Conservation (phyloP, 2,329 filamentous ascomycete genomes). For the Ascochyta viciae-villosae region DNA sequence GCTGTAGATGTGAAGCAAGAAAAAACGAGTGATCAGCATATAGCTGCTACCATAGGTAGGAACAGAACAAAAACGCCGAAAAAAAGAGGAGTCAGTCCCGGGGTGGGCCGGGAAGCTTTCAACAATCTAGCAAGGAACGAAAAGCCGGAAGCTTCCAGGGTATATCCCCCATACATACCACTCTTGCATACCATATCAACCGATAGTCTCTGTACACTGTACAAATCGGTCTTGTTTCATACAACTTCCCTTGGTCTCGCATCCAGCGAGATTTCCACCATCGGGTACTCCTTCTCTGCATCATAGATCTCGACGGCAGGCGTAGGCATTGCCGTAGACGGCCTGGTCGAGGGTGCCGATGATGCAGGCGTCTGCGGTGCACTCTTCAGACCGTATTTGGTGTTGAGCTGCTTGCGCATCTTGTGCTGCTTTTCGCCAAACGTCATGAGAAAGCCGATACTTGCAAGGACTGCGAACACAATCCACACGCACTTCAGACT, state of each 20-base stretch:
- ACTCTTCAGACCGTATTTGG: slow-evolving; percentile 49
- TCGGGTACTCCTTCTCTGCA: background rate
- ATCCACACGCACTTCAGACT: slow-evolving; percentile 50
- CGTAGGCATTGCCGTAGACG: background rate
- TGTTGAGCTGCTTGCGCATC: slow-evolving; percentile 50
- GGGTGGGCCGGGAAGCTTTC: background rate
- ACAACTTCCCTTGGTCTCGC: background rate
- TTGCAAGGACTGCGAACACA: slow-evolving; percentile 43
- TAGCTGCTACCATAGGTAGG: slow-evolving; percentile 18
- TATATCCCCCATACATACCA: slow-evolving; percentile 11
- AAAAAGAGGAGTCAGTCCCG: background rate
- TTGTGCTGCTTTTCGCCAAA: slow-evolving; percentile 48
- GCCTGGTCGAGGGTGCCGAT: background rate
- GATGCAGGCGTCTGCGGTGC: slow-evolving; percentile 17
- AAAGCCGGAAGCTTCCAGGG: background rate
- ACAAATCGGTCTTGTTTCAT: background rate
- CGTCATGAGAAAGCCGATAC: slow-evolving; percentile 42
- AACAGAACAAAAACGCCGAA: background rate
- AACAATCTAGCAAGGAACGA: background rate
- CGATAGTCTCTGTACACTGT: background rate
- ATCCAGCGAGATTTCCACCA: slow-evolving; percentile 1
- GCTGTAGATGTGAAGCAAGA: background rate
- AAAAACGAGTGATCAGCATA: slow-evolving; percentile 3
- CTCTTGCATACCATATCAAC: background rate
- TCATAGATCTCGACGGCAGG: background rate